These are phyloP conservation scores for Bacidia rubella DNA, from an alignment of 495 filamentous ascomycete species.

Conservation along the genomic window DNA sequence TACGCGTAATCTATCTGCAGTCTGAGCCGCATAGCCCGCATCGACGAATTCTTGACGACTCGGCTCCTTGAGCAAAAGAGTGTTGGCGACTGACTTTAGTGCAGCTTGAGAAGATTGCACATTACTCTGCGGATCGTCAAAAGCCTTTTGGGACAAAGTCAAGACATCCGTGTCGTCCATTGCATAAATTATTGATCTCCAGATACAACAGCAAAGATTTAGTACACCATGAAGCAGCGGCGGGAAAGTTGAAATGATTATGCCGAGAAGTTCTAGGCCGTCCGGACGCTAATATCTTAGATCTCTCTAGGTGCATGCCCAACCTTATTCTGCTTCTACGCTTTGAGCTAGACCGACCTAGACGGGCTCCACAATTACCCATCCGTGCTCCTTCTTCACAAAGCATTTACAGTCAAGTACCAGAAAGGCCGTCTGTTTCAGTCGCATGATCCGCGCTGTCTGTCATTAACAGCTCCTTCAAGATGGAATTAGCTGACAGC, in stretches of 20 bases:
- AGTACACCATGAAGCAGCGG: background rate
- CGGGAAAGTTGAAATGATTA: too few relatives aligned
- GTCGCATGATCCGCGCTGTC: too few relatives aligned
- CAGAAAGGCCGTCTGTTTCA: too few relatives aligned
- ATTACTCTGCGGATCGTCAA: conserved; percentile 43
- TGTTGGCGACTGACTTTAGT: conserved; percentile 76
- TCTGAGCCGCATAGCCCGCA: conserved; percentile 55
- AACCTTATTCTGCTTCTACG: too few relatives aligned
- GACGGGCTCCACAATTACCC: too few relatives aligned
- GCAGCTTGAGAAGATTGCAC: conserved; percentile 57
- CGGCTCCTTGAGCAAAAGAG: conserved; percentile 54
- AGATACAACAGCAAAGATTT: background rate
- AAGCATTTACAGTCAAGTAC: too few relatives aligned
- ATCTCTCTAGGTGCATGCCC: too few relatives aligned
- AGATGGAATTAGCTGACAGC: conserved; percentile 74
- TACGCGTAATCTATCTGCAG: conserved; percentile 58
- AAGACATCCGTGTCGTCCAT: conserved; percentile 50
- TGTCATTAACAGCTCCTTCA: background rate
- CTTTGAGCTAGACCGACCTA: too few relatives aligned
- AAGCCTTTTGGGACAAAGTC: conserved; percentile 55
- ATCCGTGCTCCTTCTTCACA: too few relatives aligned
- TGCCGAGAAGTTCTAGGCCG: too few relatives aligned
- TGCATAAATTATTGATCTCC: background rate
- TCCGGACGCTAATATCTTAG: too few relatives aligned
- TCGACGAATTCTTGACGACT: conserved; percentile 73